Evolutionary conservation across 2,329 filamentous ascomycete species (phyloP).

Genomic region (Colletotrichum kahawae): DNA sequence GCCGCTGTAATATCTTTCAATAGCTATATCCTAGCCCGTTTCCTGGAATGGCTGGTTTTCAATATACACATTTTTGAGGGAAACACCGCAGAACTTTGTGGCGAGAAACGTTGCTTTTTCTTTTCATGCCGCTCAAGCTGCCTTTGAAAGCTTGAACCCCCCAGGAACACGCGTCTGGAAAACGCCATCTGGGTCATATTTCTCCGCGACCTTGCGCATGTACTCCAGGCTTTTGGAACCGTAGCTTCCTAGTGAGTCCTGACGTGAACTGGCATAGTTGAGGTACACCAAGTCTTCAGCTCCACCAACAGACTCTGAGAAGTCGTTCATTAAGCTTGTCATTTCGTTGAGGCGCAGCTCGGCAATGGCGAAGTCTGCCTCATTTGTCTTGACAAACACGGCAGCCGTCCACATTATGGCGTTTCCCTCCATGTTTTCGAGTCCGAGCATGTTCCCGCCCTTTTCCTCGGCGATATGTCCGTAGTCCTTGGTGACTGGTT

Average conservation of each 20-base stretch:
- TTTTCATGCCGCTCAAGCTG: not conserved
- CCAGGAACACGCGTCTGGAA: slow-evolving; percentile 35
- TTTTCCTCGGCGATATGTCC: slow-evolving; percentile 32
- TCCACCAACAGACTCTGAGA: slow-evolving; percentile 24
- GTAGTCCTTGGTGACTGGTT: slow-evolving; percentile 40
- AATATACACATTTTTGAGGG: too few relatives aligned
- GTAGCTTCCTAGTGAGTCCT: slow-evolving; percentile 33
- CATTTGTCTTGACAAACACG: not conserved
- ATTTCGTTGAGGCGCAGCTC: slow-evolving; percentile 20
- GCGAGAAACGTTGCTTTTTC: not conserved
- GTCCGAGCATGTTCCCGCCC: slow-evolving; percentile 45
- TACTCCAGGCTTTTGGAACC: slow-evolving; percentile 28
- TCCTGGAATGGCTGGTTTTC: too few relatives aligned
- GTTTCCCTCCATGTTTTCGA: slow-evolving; percentile 25
- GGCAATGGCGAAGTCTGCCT: slow-evolving; percentile 12
- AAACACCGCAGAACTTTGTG: too few relatives aligned
- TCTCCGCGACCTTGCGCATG: slow-evolving; percentile 29
- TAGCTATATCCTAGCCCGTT: too few relatives aligned
- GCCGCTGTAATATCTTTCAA: too few relatives aligned
- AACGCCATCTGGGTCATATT: slow-evolving; percentile 31
- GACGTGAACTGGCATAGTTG: slow-evolving; percentile 34
- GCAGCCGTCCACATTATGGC: not conserved
- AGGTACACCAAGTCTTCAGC: slow-evolving; percentile 34
- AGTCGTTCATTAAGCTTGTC: slow-evolving; percentile 22
- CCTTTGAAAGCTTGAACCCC: slow-evolving; percentile 32